phyloP scores from a whole-genome alignment of 2,329 filamentous ascomycete genomes.

The Metarhizium humberi region DNA sequence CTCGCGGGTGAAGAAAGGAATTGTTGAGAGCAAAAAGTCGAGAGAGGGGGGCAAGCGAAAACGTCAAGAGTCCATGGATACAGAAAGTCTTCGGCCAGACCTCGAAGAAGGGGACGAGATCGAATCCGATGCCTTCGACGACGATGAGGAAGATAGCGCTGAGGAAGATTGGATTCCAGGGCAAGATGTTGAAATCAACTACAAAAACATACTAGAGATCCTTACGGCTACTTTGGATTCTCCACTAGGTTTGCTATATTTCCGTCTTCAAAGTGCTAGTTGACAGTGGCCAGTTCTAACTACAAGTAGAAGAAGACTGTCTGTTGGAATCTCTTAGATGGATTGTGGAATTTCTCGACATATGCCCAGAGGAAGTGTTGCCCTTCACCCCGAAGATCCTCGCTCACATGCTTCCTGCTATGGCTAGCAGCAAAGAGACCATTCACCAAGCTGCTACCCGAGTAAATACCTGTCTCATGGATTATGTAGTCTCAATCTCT shows the following conservation, averaged over 20 bases:
- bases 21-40: constrained; percentile 74
- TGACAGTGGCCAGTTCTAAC: constrained; percentile 10
- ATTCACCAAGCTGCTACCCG: constrained; percentile 81
- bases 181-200: constrained; percentile 91
- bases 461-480: constrained; percentile 85
- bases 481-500: constrained; percentile 86
- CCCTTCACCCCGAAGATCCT: constrained; percentile 89
- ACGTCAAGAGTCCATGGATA: constrained; percentile 60
- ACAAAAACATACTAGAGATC: constrained; percentile 85
- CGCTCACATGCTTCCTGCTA: constrained; percentile 83
- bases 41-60: constrained; percentile 59
- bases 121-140: constrained; percentile 46
- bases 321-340: constrained; percentile 84
- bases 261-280: background rate
- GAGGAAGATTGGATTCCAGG: constrained; percentile 97
- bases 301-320: constrained; percentile 68
- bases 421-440: constrained; percentile 83
- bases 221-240: constrained; percentile 82
- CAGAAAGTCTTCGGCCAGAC: constrained; percentile 47
- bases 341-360: constrained; percentile 95
- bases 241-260: constrained; percentile 51
- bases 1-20: constrained; percentile 81
- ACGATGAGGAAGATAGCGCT: constrained; percentile 50
- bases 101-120: constrained; percentile 53
- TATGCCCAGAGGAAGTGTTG: constrained; percentile 92